Evolutionary conservation across 1,284 basidiomycete species (phyloP), one percentile per base, ranked within the genome.

Genomic region (Termitomyces sp.): DNA sequence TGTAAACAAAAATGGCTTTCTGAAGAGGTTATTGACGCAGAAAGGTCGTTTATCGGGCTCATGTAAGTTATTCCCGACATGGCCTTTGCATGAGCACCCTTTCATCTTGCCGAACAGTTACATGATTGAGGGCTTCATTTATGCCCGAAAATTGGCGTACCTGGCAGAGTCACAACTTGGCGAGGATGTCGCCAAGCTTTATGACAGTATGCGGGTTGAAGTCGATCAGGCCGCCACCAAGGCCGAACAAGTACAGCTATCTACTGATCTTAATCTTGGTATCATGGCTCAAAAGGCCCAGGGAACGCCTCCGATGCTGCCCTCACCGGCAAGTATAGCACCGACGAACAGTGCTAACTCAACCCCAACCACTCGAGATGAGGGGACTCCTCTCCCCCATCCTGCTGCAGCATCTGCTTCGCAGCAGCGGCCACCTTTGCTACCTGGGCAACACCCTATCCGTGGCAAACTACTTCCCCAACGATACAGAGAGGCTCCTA

Each of bases 111-210:
- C 55, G 47, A 28, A 58, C 73, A 90, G 88, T 62, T 82, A 69
- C 67, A 83, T 89, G 84, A 80, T 90, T 64, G 82, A 88, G 67
- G 82, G 76, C 12, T 89, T 82, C 68, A 86, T 89, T 62, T 75
- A 81, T 59, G 78, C 76, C 34, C 79, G 85, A 61, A 82, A 81
- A 66, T 70, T 83, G 61, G 69, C 71, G 42, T 82, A 81, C 64
- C 68, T 71, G 45, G 69, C 76, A 53, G 70, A 72, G 58, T 65
- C 63, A 31, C 67, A 70, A 56, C 67, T 80, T 19, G 75, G 81
- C 55, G 66, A 66, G 55, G 77, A 79, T 38, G 67, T 80, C 52
- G 72, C 72, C 13, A 74, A 73, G 61, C 62, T 75, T 43, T 70
- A 69, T 45, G 67, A 72, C 15, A 65, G 60, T 33, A 65, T 66